Base-by-base conservation (phyloP, 768 basidiomycete species). In the Mycena kentingensis region DNA sequence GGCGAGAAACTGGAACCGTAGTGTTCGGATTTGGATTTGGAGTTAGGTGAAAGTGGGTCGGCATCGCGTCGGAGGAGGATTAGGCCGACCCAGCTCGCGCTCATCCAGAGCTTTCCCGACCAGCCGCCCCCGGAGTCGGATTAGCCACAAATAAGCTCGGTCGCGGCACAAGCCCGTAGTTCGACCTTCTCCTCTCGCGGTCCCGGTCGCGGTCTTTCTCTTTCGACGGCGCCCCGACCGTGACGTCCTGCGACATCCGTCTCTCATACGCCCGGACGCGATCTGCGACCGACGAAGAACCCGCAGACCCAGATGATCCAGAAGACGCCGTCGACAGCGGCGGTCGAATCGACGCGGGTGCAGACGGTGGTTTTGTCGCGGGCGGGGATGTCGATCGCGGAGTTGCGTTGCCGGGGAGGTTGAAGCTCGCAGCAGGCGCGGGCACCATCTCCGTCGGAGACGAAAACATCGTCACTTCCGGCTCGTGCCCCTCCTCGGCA, bases 81-180 rank as follows among this genome's bases (percentile, higher is more conserved):
- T n/a, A n/a, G n/a, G 44, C 46, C 27, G 27, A 32, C 19, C 25
- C 24, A 34, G 32, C 19, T 35, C 19, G 24, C 36, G 35, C 24
- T 26, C 18, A 28, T 21, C 34, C 28, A 1, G 58, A 49, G 39
- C 60, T 58, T 22, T 49, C 57, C 18, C 57, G 54, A 12, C 52
- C 53, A 18, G 39, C 27, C 26, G 25, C 54, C 2, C 51, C 57
- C 8, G 21, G 62, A 61, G 87, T 84, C 16, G 90, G 88, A 67
- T 92, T 91, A 21, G 87, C 86, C 46, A 92, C 76, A 59, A 81
- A 91, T 26, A 92, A 73, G 55, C 81, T 81, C 18, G 80, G 69
- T 54, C 79, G 77, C 21, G 82, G 81, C 29, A 77, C 83, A 28
- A 90, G 75, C 12, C 87, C 88, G 65, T 90, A 91, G 24, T 79